Percentiles rank a stretch among this genome's conserved stretches.
Evolutionary conservation across 177 flowering plant species (phyloP).

Genomic region (Vitis hybrid): DNA sequence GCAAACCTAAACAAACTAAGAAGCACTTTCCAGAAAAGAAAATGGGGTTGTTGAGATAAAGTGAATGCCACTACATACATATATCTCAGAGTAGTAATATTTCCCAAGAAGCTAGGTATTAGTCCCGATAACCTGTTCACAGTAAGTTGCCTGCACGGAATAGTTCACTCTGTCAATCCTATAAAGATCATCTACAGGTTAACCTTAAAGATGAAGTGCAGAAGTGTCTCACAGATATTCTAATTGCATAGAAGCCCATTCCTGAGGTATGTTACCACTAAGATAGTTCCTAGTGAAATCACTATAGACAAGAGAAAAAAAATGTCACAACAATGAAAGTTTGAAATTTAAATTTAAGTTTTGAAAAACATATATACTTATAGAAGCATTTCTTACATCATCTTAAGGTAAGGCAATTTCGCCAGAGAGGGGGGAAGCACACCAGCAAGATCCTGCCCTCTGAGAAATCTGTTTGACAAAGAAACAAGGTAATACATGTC

Average conservation of each 20-base stretch:
- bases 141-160: too few relatives aligned
- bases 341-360: too few relatives aligned
- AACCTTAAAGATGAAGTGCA: background rate
- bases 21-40: background rate
- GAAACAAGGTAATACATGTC: background rate
- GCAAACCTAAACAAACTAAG: background rate
- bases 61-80: too few relatives aligned
- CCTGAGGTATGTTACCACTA: conserved; percentile 29
- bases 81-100: too few relatives aligned
- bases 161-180: background rate
- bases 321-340: too few relatives aligned
- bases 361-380: background rate
- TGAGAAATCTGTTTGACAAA: conserved; percentile 16
- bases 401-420: conserved; percentile 18
- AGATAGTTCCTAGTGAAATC: conserved; percentile 34
- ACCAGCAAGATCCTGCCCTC: conserved; percentile 18
- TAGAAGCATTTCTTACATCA: conserved; percentile 15
- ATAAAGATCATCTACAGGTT: background rate
- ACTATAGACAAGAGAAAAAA: conserved; percentile 11
- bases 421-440: conserved; percentile 17
- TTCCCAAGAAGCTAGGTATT: too few relatives aligned
- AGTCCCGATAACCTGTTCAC: too few relatives aligned
- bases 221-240: conserved; percentile 5
- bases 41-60: too few relatives aligned
- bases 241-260: conserved; percentile 30